Evolutionary conservation across 2,329 filamentous ascomycete genomes (phyloP), one percentile per base, ranked within the genome.

Genomic region (Trematosphaeria pertusa): DNA sequence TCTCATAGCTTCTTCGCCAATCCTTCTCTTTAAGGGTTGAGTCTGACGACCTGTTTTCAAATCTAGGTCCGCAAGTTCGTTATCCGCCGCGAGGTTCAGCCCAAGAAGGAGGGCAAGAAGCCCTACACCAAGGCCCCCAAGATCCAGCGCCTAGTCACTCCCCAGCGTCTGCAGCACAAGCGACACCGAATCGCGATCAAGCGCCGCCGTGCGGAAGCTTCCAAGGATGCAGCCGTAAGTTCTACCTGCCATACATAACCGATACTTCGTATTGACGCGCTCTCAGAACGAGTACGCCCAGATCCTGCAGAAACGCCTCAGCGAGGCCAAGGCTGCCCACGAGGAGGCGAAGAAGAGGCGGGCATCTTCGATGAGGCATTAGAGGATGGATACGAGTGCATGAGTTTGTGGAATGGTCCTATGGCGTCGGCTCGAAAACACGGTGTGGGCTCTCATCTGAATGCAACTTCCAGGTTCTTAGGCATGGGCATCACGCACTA

Each of bases 131-230:
- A 99, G 90, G 94, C 94, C 72, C 94, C 94, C 79, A 95, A 93
- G 86, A 99, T 99, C 82, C 94, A 99, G 87, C 91, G 94, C 78
- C 91, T 99, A 72, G 91, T 99, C 72, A 99, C 94, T 74, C 94
- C 94, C 78, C 94, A 97, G 84, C 94, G 94, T 79, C 91, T 99
- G 75, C 94, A 99, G 87, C 94, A 96, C 89, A 99, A 97, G 90
- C 91, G 94, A 74, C 94, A 97, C 85, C 86, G 92, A 71, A 83
- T 95, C 73, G 93, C 94, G 73, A 88, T 99, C 82, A 99, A 99
- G 91, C 91, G 93, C 79, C 93, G 94, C 80, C 90, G 91, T 76
- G 82, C 92, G 73, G 94, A 99, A 85, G 89, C 92, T 80, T 86
- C 91, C 82, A 97, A 97, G 87, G 94, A 99, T 77, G 93, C 96